Percentiles rank a stretch among this genome's conserved stretches.
phyloP scores from a whole-genome alignment of 1,284 basidiomycete species.

The Exobasidium rhododendri region DNA sequence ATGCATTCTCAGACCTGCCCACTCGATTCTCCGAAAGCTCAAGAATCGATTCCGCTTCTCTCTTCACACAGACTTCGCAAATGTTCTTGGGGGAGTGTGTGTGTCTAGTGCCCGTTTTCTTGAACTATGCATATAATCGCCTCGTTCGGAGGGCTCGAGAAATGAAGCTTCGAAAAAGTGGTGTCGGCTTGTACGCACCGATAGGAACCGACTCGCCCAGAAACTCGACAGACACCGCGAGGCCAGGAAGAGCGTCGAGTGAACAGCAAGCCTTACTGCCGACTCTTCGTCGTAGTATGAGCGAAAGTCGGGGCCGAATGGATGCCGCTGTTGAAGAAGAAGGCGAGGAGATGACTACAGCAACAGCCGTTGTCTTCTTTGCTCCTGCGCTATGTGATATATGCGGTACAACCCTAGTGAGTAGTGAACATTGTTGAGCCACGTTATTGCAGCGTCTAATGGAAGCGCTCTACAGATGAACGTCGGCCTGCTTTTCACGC shows the following conservation, averaged over 20 bases:
- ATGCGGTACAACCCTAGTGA: slow-evolving; percentile 72
- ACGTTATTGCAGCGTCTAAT: slow-evolving; percentile 28
- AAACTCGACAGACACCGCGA: not conserved
- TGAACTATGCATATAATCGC: slow-evolving; percentile 5
- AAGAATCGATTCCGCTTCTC: not conserved
- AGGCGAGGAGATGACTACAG: slow-evolving; percentile 25
- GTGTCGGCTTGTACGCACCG: not conserved
- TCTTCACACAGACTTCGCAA: slow-evolving; percentile 37
- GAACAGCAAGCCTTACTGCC: slow-evolving; percentile 5
- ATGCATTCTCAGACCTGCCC: no score
- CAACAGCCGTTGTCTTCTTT: slow-evolving; percentile 65
- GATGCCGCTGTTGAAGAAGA: slow-evolving; percentile 15
- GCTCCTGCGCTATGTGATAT: slow-evolving; percentile 83
- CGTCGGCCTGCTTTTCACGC: slow-evolving; percentile 86
- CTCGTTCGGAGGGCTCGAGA: not conserved
- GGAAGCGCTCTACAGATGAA: slow-evolving; percentile 67
- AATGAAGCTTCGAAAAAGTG: not conserved
- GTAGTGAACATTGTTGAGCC: slow-evolving; percentile 7
- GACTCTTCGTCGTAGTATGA: slow-evolving; percentile 1
- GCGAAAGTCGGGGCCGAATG: not conserved
- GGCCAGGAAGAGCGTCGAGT: not conserved
- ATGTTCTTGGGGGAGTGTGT: slow-evolving; percentile 57
- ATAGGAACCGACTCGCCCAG: not conserved
- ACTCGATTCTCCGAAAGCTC: no score
- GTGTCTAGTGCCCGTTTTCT: slow-evolving; percentile 42